Percentiles rank a stretch among this genome's conserved stretches.
phyloP scores from a whole-genome alignment of 2,329 filamentous ascomycete genomes.

The Arthrobotrys entomopaga region DNA sequence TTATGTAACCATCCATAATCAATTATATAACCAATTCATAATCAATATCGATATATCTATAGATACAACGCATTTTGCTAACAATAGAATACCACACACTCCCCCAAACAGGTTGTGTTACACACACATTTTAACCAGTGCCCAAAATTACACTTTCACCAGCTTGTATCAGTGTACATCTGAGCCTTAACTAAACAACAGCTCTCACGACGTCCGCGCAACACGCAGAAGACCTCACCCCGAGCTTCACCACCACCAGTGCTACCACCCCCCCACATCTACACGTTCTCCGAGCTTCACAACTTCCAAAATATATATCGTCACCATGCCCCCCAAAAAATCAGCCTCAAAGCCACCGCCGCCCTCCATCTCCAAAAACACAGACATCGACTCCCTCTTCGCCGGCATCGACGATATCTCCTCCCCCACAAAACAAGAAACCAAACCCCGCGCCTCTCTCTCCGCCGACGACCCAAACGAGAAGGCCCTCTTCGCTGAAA shows the following conservation, averaged over 20 bases:
- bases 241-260: constrained; percentile 16
- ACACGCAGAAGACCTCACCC: constrained; percentile 34
- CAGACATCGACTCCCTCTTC: constrained; percentile 74
- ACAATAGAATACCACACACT: no score
- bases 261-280: not conserved
- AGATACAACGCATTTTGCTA: no score
- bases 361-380: constrained; percentile 66
- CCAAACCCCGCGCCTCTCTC: constrained; percentile 65
- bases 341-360: constrained; percentile 60
- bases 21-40: no score
- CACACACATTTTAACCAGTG: not conserved
- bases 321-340: constrained; percentile 62
- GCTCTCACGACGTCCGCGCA: not conserved
- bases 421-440: constrained; percentile 65
- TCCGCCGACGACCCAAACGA: constrained; percentile 64
- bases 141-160: not conserved
- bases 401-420: constrained; percentile 68
- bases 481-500: constrained; percentile 85
- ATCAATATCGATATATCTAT: no score
- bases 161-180: not conserved
- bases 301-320: constrained; percentile 5
- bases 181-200: not conserved
- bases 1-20: no score
- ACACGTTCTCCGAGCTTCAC: not conserved
- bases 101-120: no score